A percentile compares a stretch with the other conserved stretches of the same genome.
These are phyloP conservation scores for Prorocentrum cordatum DNA, from an alignment of 169 alveolate genomes.

Conservation along the genomic window DNA sequence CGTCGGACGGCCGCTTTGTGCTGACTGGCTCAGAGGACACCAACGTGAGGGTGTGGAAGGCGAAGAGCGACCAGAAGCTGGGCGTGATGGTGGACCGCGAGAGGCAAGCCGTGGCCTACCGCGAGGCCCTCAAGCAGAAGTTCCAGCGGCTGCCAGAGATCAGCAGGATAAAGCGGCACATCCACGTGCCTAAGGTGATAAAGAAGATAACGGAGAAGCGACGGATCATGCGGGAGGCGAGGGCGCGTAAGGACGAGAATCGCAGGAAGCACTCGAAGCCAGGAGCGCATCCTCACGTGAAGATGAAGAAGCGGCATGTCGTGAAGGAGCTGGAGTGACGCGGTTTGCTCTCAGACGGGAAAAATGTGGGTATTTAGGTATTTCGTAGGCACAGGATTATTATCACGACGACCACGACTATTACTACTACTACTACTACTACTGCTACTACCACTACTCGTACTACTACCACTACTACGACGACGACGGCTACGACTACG, in stretches of 20 bases:
- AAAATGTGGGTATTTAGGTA: too few relatives aligned
- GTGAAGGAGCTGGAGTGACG: conserved; percentile 46
- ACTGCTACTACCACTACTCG: too few relatives aligned
- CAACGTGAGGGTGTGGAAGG: conserved; percentile 95
- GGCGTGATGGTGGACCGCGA: conserved; percentile 28
- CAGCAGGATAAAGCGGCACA: conserved; percentile 56
- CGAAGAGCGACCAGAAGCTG: conserved; percentile 70
- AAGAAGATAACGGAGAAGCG: conserved; percentile 38
- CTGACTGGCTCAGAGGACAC: conserved; percentile 95
- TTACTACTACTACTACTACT: too few relatives aligned
- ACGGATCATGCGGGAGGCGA: conserved; percentile 59
- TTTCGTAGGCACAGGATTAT: too few relatives aligned
- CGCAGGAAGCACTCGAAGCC: conserved; percentile 63
- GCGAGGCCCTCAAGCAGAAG: conserved; percentile 79
- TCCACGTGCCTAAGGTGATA: conserved; percentile 67
- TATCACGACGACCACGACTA: too few relatives aligned
- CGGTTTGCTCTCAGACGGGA: too few relatives aligned
- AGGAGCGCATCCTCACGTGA: conserved; percentile 13
- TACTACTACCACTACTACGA: too few relatives aligned
- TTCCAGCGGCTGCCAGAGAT: conserved; percentile 42
- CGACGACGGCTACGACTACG: too few relatives aligned
- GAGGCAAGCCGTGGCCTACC: conserved; percentile 74
- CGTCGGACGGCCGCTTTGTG: conserved; percentile 92
- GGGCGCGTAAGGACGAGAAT: conserved; percentile 33
- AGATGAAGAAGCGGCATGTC: conserved; percentile 50